Conservation (phyloP, 2,329 filamentous ascomycete genomes). For the Trichoderma pleuroti region DNA sequence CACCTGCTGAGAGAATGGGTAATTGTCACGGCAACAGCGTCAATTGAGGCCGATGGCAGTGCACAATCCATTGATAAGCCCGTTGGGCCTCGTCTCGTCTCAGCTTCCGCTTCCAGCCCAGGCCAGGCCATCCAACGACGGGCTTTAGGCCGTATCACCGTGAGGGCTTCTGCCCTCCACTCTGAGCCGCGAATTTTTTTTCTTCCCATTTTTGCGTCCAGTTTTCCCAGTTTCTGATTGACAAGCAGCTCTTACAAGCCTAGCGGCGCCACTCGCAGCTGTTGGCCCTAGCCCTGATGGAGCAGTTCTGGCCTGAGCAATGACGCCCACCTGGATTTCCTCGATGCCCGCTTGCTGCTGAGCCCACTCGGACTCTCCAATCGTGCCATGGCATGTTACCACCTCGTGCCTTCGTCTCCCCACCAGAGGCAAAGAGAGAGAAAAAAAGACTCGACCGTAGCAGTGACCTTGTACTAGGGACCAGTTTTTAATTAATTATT, state of each 20-base stretch:
- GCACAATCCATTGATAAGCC: not conserved
- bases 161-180: constrained; percentile 19
- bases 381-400: not conserved
- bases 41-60: not conserved
- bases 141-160: constrained; percentile 10
- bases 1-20: not conserved
- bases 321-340: not conserved
- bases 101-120: constrained; percentile 15
- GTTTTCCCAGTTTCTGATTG: not conserved
- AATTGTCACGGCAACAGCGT: not conserved
- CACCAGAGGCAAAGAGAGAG: not conserved
- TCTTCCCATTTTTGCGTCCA: not conserved
- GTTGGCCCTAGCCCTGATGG: not conserved
- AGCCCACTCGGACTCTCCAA: not conserved
- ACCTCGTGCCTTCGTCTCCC: not conserved
- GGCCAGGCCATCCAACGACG: constrained; percentile 7
- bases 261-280: not conserved
- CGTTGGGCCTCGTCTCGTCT: not conserved
- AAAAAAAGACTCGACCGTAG: not conserved
- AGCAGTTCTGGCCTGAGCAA: constrained; percentile 3
- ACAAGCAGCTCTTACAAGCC: not conserved
- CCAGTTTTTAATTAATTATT: not conserved
- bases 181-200: not conserved
- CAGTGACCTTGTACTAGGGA: not conserved
- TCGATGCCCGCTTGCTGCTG: not conserved